These are phyloP conservation scores for Speleostelium caveatum DNA, from an alignment of 78 protist genomes.

Conservation along the genomic window DNA sequence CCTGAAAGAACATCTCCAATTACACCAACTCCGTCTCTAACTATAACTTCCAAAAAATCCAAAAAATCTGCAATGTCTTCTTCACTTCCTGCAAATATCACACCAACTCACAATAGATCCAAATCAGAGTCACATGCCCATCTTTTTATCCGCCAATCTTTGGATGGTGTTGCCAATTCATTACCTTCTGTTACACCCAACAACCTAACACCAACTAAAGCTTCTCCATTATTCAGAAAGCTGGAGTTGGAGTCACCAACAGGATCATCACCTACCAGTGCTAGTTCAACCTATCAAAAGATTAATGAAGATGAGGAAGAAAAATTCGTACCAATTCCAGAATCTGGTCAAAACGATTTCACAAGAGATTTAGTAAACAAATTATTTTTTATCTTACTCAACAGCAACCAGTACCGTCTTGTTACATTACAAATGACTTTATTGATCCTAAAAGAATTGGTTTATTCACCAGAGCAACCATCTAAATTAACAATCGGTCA, in stretches of 20 bases:
- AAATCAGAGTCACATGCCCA: constrained; percentile 68
- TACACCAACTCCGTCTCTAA: not conserved
- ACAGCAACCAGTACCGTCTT: constrained; percentile 71
- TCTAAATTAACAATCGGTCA: constrained; percentile 67
- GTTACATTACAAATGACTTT: constrained; percentile 80
- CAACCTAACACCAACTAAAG: not conserved
- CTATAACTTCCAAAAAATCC: not conserved
- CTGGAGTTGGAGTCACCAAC: not conserved
- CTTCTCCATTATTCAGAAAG: not conserved
- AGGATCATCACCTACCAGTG: not conserved
- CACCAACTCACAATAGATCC: constrained; percentile 19
- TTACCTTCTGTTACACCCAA: not conserved
- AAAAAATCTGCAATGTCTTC: constrained; percentile 10
- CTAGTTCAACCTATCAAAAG: not conserved
- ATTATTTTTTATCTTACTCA: constrained; percentile 51
- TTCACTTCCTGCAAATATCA: constrained; percentile 24
- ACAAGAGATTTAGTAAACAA: constrained; percentile 36
- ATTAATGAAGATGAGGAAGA: constrained; percentile 42
- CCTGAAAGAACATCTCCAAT: constrained; percentile 24
- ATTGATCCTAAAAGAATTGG: constrained; percentile 76
- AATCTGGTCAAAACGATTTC: constrained; percentile 51
- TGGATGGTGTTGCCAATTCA: not conserved
- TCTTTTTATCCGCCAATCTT: not conserved
- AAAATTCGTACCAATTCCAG: constrained; percentile 63
- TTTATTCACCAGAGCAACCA: constrained; percentile 73